Evolutionary conservation across 768 basidiomycete species (phyloP).

Genomic region (Suillus weaverae): DNA sequence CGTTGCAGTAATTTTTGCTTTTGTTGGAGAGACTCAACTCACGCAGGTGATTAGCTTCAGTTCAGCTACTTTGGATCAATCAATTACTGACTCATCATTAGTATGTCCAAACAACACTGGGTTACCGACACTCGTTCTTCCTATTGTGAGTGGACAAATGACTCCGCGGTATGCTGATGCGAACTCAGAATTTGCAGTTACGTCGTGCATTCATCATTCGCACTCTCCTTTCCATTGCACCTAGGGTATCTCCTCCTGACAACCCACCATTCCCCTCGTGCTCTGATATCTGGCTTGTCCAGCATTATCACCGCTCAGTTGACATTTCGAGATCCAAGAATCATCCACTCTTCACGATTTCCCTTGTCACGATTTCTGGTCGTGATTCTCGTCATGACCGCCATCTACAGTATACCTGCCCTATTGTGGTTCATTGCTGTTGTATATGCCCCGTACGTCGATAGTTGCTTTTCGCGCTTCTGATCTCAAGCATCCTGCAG

Average conservation of each 20-base stretch:
- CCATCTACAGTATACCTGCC: constrained; percentile 60
- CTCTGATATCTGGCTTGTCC: constrained; percentile 53
- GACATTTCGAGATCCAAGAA: constrained; percentile 14
- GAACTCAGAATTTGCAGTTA: constrained; percentile 51
- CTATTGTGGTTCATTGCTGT: constrained; percentile 79
- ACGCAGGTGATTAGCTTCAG: constrained; percentile 57
- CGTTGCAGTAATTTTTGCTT: constrained; percentile 59
- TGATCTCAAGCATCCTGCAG: constrained; percentile 38
- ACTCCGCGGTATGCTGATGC: neutral
- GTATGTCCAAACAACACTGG: constrained; percentile 78
- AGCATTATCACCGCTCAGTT: constrained; percentile 43
- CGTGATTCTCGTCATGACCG: constrained; percentile 23
- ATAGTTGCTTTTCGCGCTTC: neutral
- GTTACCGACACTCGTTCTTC: constrained; percentile 87
- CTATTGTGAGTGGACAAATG: constrained; percentile 61
- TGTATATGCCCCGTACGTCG: constrained; percentile 67
- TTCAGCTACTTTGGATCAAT: neutral
- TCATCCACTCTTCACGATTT: constrained; percentile 19
- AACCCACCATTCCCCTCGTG: constrained; percentile 45
- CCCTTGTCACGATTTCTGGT: constrained; percentile 37
- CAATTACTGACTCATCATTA: constrained; percentile 29
- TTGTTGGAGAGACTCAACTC: constrained; percentile 75
- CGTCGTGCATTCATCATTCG: constrained; percentile 81
- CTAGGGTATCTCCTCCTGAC: constrained; percentile 59
- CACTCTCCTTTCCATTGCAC: constrained; percentile 81